Base-by-base conservation (phyloP, 2,329 filamentous ascomycete genomes). In the Diplocarpon mali region DNA sequence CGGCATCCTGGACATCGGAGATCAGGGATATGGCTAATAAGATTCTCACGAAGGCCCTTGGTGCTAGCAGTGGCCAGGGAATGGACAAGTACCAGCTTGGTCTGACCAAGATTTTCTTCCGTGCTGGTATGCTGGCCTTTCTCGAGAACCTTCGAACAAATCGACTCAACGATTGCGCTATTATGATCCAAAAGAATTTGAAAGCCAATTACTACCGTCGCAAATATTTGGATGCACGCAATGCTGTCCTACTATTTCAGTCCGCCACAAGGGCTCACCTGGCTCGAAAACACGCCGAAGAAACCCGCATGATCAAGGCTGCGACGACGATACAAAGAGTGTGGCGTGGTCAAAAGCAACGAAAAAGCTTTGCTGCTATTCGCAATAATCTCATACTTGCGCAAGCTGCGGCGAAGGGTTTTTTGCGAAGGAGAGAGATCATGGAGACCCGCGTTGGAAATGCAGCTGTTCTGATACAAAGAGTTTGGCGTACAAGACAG, bases 181-280 rank as follows among this genome's bases (percentile, higher is more conserved):
- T 94, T 57, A 85, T 98, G 80, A 98, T 98, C 45, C 92, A 98
- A 67, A 98, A 98, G 80, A 98, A 98, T 61, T 69, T 98, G 45
- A 84, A 81, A 53, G 88, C 87, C 63, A 95, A 94, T 66, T 96
- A 94, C 68, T 95, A 95, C 67, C 82, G 92, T 46, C 83, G 83
- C 57, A 85, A 83, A 59, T 98, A 94, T 63, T 73, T 98, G 35
- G 85, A 92, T 53, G 87, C 88, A 43, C 80, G 90, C 40, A 76
- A 83, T 46, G 80, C 88, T 15, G 82, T 98, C 53, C 72, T 95
- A 51, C 70, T 73, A 36, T 81, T 89, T 51, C 92, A 98, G 66
- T 76, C 90, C 38, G 72, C 82, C 45, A 75, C 80, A 50, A 75
- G 92, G 59, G 90, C 83, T 30, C 83, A 82, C 65, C 72, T 86